Evolutionary conservation across 768 basidiomycete genomes (phyloP).

Genomic region (Agrocybe pediades): DNA sequence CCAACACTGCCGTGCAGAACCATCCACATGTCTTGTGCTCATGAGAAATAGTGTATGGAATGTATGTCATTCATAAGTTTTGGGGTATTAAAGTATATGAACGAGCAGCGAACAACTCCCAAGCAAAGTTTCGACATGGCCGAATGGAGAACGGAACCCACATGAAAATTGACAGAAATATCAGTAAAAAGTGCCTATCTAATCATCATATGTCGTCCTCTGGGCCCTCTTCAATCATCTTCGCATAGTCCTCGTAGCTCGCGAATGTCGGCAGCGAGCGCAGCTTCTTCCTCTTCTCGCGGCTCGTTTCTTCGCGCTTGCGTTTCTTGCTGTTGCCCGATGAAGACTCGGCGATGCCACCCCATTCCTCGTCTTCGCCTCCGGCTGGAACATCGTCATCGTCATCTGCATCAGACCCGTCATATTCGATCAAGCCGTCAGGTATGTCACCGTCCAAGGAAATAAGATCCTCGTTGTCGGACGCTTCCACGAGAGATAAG

Average conservation of each 20-base stretch:
- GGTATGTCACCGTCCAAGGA: conserved; percentile 57
- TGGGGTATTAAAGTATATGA: not conserved
- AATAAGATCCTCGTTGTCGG: conserved; percentile 73
- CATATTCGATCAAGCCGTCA: conserved; percentile 59
- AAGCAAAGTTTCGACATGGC: not conserved
- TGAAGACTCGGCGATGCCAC: conserved; percentile 38
- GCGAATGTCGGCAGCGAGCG: conserved; percentile 78
- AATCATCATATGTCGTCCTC: conserved; percentile 58
- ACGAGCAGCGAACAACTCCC: not conserved
- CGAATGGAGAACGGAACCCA: not conserved
- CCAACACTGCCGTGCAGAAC: too few relatives aligned
- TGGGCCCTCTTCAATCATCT: conserved; percentile 77
- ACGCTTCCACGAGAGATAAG: conserved; percentile 61
- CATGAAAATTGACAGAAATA: not conserved
- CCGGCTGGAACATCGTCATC: conserved; percentile 42
- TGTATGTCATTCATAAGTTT: not conserved
- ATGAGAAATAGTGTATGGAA: too few relatives aligned
- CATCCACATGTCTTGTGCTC: too few relatives aligned
- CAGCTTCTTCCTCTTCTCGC: conserved; percentile 67
- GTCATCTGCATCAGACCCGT: conserved; percentile 50
- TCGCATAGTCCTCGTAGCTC: conserved; percentile 84
- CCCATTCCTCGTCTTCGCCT: conserved; percentile 58
- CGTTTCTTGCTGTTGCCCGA: conserved; percentile 44
- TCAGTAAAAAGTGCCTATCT: too few relatives aligned
- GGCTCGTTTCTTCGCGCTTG: conserved; percentile 40